Base-by-base conservation (phyloP, 768 basidiomycete species). In the Mycena sanguinolenta region DNA sequence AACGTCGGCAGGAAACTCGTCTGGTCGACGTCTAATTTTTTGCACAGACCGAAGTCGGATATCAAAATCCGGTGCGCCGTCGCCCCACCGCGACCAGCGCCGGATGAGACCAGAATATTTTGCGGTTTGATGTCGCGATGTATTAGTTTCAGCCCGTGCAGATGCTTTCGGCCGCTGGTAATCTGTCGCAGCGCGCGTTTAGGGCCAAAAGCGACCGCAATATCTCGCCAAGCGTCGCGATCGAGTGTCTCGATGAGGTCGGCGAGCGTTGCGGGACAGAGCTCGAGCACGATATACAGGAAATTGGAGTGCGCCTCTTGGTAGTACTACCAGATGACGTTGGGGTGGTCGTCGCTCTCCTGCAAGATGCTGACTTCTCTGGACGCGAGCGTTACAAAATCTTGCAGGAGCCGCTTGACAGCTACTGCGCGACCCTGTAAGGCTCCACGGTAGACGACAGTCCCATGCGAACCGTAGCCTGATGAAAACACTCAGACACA, bases 121-220 rank as follows among this genome's bases (percentile, higher is more conserved):
- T 97, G 97, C 6, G 97, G 97, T 77, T 99, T 99, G 81, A 99
- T 98, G 79, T 99, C 97, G 36, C 97, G 90, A 82, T 99, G 97
- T n/a, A 98, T 90, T 67, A 99, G 93, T 81, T 97, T 98, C 75
- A 99, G 89, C 10, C 89, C 92, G 78, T 99, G 97, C 13, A 99
- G 85, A 80, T 99, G 96, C 62, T 92, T 87, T 71, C 99, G 80
- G 19, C 98, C 98, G 36, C 91, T 88, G 10, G 96, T 90, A 60
- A 99, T 92, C 80, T 99, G 95, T 57, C 85, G 87, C 69, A 99
- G 81, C 0, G 96, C 97, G 65, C 90, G 91, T 79, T 98, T 97
- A 14, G 95, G 91, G 57, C 95, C 93, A 77, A 98, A 95, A 8
- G 87, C 83, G 23, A 89, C 85, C 1, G 90, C 86, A 60, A 98